Base-by-base conservation (phyloP, 352 stramenopile species). In the Pythium scleroteichum region DNA sequence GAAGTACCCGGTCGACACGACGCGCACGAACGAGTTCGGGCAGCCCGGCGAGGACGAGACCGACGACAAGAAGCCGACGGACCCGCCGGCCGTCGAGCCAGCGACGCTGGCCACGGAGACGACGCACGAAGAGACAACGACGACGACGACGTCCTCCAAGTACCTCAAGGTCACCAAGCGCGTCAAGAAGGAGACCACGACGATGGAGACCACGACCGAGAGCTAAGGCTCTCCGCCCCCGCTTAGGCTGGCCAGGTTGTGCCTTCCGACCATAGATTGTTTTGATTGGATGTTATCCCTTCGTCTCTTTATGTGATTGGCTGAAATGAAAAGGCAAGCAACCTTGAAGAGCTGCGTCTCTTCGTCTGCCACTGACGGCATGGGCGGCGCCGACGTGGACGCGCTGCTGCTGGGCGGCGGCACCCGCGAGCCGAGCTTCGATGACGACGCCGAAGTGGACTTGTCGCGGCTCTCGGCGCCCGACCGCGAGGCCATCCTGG, bases 1-100 rank as follows among this genome's bases (percentile, higher is more conserved):
- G 87, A 98, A 97, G 53, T 98, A 98, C 68, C 90, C 88, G 16
- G 89, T 98, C 13, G 92, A 98, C 74, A 82, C 81, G 46, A 94
- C 79, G 50, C 81, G 95, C 51, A 92, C 82, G 16, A 98, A 98
- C 67, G 94, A 98, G 67, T 98, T 94, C 74, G 94, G 94, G 16
- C 90, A 97, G 72, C 79, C 87, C 0, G 88, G 83, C 14, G 66
- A 84, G 29, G 71, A 79, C 0, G 68, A 67, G 5, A 54, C 48
- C 20, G 9, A 64, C 16, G 24, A 62, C 19, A 49, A 61, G 27
- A 48, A 38, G 23, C 51, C n/a, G 33, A 39, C 27, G 29, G 23
- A n/a, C 2, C 26, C n/a, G 12, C 46, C 26, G n/a, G 13, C 27
- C 46, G 10, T 35, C 12, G 26, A 53, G 5, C 23, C 24, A 27